Conservation (phyloP, 2,329 filamentous ascomycete genomes). For the Scortechinia acanthostroma region DNA sequence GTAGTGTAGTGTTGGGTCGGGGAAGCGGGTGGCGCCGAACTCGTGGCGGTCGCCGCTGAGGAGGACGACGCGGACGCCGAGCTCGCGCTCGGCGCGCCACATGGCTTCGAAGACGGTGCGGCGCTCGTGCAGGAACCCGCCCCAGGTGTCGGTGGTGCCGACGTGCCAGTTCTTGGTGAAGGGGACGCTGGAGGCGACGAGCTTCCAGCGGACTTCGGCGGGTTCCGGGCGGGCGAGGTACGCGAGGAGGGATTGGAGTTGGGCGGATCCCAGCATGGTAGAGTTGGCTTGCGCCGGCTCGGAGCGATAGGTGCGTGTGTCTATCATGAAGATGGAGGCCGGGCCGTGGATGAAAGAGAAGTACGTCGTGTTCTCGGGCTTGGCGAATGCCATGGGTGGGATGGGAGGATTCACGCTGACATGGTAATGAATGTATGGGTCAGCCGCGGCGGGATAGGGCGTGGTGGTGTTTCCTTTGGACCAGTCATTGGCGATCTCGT, state of each 20-base stretch:
- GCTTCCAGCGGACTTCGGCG: slow-evolving; percentile 43
- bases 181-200: slow-evolving; percentile 57
- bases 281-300: slow-evolving; percentile 29
- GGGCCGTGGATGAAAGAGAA: slow-evolving; percentile 61
- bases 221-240: slow-evolving; percentile 32
- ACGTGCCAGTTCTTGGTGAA: slow-evolving; percentile 69
- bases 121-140: slow-evolving; percentile 56
- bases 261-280: slow-evolving; percentile 54
- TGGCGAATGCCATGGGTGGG: slow-evolving; percentile 23
- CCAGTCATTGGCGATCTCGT: slow-evolving; percentile 69
- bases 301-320: slow-evolving; percentile 51
- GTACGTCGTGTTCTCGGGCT: slow-evolving; percentile 32
- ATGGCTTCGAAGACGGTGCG: slow-evolving; percentile 54
- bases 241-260: slow-evolving; percentile 47
- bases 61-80: slow-evolving; percentile 49
- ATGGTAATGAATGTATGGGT: slow-evolving; percentile 60
- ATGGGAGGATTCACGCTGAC: slow-evolving; percentile 53
- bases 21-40: background rate
- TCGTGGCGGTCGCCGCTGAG: slow-evolving; percentile 41
- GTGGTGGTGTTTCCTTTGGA: slow-evolving; percentile 47
- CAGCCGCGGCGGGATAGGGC: slow-evolving; percentile 52
- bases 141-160: slow-evolving; percentile 55
- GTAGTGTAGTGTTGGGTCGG: background rate
- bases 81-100: slow-evolving; percentile 47
- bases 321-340: slow-evolving; percentile 59